Base-by-base conservation (phyloP, 1,139 yeast genomes). In the Geotrichum phurueaensis region DNA sequence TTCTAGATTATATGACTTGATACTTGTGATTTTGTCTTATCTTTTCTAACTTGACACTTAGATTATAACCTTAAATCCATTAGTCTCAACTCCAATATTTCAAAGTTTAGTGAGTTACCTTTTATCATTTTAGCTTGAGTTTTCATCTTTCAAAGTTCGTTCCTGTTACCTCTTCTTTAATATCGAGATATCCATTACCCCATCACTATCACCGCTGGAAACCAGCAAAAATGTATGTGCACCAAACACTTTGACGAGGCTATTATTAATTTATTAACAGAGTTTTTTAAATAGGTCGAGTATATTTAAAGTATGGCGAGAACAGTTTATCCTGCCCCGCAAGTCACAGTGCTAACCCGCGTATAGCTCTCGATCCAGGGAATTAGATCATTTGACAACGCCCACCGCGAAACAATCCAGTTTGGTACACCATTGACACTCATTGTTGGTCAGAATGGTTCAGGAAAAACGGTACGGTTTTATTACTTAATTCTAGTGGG, bases 391-490 rank as follows among this genome's bases (percentile, higher is more conserved):
- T 95, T 94, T 71, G 95, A 89, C 66, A 86, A 90, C 20, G 85
- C 86, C 65, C 83, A 84, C 56, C 81, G 89, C 33, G 97, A 94
- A 69, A 87, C 92, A 1, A 90, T 95, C 63, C 90, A 89, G 70
- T 95, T 95, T 74, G 94, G 94, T 12, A 83, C 84, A 54, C 99
- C 99, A 0, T 75, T 95, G 69, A 95, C 99, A 0, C 78, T 95
- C 60, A 94, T 95, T 62, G 96, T 96, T 56, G 99, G 99, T 0
- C 90, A 89, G 63, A 95, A 95, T 75, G 99, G 99, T 51, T 87
- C 97, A 49, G 99, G 99, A n/a, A 95, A 95, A 72, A 95, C 99
- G 0, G 77, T 73, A 64, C 43, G 76, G 65, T 12, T 5, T 25
- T 13, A 2, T 7, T 49, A 5, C 15, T 36, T 18, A 12, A 29